Evolutionary conservation across 73 alveolate genomes (phyloP).

Genomic region (Breviolum minutum): DNA sequence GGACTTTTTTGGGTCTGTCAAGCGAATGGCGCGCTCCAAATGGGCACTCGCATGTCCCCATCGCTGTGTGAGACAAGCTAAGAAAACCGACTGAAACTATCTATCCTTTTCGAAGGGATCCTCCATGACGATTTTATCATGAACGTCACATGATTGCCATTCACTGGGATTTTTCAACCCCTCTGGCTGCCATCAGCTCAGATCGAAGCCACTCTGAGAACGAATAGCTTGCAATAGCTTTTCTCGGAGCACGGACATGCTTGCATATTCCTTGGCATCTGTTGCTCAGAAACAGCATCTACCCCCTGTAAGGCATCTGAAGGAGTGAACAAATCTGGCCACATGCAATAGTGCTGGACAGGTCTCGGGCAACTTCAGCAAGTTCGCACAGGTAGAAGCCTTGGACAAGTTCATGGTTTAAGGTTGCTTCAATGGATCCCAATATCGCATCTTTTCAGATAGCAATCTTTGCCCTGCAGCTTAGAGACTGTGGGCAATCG

Average conservation of each 20-base stretch:
- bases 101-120: background rate
- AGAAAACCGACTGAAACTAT: background rate
- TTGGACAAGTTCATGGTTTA: background rate
- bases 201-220: slow-evolving; percentile 83
- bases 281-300: background rate
- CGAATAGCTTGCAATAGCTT: slow-evolving; percentile 84
- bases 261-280: slow-evolving; percentile 16
- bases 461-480: background rate
- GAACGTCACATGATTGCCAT: background rate
- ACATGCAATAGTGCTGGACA: background rate
- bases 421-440: background rate
- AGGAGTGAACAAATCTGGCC: background rate
- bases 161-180: background rate
- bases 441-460: too few relatives aligned
- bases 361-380: slow-evolving; percentile 69
- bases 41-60: background rate
- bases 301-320: background rate
- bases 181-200: slow-evolving; percentile 38
- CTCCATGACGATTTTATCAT: slow-evolving; percentile 17
- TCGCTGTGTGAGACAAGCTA: background rate
- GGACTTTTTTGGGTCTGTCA: background rate
- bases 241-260: slow-evolving; percentile 52
- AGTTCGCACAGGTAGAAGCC: slow-evolving; percentile 88
- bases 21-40: background rate
- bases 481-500: slow-evolving; percentile 66